Conservation (phyloP, 331 rosid genomes). For the Spiraea crenata region DNA sequence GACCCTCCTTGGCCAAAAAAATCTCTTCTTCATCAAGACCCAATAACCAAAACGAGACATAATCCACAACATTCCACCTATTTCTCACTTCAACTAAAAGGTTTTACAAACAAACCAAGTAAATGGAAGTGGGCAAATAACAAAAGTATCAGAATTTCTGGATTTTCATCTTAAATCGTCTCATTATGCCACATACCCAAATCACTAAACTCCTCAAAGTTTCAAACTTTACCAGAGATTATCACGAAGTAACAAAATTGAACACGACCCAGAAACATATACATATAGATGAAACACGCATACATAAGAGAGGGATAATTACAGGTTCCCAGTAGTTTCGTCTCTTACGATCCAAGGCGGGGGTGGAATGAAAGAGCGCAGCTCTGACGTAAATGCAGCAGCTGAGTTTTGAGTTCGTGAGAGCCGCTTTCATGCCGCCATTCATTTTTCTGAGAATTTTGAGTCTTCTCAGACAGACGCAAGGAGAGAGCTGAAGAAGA, state of each 20-base stretch:
- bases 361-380: conserved; percentile 74
- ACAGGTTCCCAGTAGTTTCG: conserved; percentile 58
- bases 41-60: neutral
- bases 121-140: neutral
- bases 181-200: neutral
- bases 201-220: neutral
- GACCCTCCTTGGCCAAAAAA: neutral
- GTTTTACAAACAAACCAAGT: neutral
- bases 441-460: conserved; percentile 35
- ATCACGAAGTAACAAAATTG: neutral
- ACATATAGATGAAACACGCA: neutral
- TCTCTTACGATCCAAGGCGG: conserved; percentile 63
- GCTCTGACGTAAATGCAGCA: conserved; percentile 35
- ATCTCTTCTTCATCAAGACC: neutral
- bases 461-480: neutral
- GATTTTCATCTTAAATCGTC: neutral
- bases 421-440: conserved; percentile 46
- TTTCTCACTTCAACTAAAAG: neutral
- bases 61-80: neutral
- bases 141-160: neutral
- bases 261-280: neutral
- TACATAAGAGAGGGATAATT: conserved; percentile 26
- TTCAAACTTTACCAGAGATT: conserved; percentile 8
- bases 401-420: conserved; percentile 35
- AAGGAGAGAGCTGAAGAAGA: neutral